Conservation (phyloP, 2,329 filamentous ascomycete species). For the Ophiostoma sp. region DNA sequence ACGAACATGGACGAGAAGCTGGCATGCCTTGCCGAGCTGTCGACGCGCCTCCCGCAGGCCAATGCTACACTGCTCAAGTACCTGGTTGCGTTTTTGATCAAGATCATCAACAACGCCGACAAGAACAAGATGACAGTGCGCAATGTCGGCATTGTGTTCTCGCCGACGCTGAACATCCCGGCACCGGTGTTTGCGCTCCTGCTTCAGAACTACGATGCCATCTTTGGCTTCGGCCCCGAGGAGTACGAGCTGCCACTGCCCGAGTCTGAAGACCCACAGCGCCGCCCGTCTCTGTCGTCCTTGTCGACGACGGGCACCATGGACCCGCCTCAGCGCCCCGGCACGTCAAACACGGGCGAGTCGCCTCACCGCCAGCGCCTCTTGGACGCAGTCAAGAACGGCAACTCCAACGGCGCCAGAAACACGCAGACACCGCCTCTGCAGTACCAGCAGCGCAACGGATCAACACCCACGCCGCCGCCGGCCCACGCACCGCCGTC, state of each 20-base stretch:
- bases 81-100: constrained; percentile 80
- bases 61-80: constrained; percentile 81
- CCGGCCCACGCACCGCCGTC: constrained; percentile 27
- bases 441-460: constrained; percentile 30
- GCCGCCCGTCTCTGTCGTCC: constrained; percentile 28
- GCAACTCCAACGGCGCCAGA: constrained; percentile 33
- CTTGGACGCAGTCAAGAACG: constrained; percentile 37
- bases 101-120: constrained; percentile 83
- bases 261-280: constrained; percentile 33
- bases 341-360: constrained; percentile 45
- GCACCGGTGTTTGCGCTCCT: constrained; percentile 92
- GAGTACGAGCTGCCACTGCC: constrained; percentile 55
- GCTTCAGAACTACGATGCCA: constrained; percentile 79
- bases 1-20: constrained; percentile 71
- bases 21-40: constrained; percentile 66
- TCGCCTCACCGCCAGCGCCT: constrained; percentile 50
- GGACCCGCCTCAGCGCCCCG: constrained; percentile 41
- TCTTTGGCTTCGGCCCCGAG: constrained; percentile 70
- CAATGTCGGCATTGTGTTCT: constrained; percentile 97
- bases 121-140: constrained; percentile 97
- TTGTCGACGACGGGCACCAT: constrained; percentile 15
- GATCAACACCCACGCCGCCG: constrained; percentile 43
- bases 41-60: constrained; percentile 70
- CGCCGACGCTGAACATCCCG: constrained; percentile 92
- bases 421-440: constrained; percentile 49